A percentile compares a stretch with the other conserved stretches of the same genome.
These are phyloP conservation scores for Saccharomycodes ludwigii DNA, from an alignment of 805 yeast genomes.

Conservation along the genomic window DNA sequence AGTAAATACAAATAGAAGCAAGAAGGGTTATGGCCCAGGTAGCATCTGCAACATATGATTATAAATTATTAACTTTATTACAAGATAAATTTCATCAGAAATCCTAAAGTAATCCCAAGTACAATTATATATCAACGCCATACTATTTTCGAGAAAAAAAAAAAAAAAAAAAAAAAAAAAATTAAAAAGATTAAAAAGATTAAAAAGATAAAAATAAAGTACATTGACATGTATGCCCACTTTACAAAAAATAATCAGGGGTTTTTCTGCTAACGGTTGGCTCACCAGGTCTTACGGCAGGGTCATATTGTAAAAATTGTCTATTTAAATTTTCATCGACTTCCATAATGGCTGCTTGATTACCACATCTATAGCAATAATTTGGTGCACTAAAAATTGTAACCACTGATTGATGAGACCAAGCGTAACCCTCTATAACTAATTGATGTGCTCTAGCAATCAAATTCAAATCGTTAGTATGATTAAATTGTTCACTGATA, in stretches of 20 bases:
- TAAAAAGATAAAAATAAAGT: no score
- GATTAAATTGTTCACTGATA: slow-evolving; percentile 86
- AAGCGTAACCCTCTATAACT: slow-evolving; percentile 94
- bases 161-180: not conserved
- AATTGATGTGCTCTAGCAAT: slow-evolving; percentile 94
- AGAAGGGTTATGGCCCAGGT: no score
- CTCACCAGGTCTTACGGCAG: slow-evolving; percentile 94
- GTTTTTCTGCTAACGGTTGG: slow-evolving; percentile 95
- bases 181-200: slow-evolving; percentile 1
- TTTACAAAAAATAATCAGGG: slow-evolving; percentile 85
- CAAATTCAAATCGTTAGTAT: slow-evolving; percentile 69
- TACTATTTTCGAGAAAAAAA: not conserved
- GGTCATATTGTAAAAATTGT: slow-evolving; percentile 91
- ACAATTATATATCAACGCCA: no score
- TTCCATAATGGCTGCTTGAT: slow-evolving; percentile 97
- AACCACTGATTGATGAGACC: slow-evolving; percentile 90
- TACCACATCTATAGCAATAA: slow-evolving; percentile 95
- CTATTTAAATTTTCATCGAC: slow-evolving; percentile 88
- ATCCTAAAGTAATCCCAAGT: no score
- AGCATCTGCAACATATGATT: no score
- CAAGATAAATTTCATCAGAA: no score
- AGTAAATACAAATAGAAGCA: no score
- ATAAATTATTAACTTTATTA: no score
- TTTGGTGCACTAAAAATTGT: slow-evolving; percentile 94
- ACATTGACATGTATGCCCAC: no score